These are phyloP conservation scores for Millerozyma acaciae DNA, from an alignment of 805 yeast genomes.

Conservation along the genomic window DNA sequence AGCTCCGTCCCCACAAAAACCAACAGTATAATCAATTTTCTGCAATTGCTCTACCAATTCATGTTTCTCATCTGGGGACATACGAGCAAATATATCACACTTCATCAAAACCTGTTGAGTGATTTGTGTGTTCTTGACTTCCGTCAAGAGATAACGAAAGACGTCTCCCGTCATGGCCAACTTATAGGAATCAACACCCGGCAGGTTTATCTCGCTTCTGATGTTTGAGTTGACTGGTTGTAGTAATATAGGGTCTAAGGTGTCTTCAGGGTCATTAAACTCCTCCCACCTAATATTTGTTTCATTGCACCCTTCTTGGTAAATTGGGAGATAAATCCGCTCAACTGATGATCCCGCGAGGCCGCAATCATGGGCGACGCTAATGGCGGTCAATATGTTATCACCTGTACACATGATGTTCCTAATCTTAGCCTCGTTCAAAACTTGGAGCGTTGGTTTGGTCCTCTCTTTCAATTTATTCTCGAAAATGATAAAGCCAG, in stretches of 20 bases:
- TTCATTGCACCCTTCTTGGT: slow-evolving; percentile 36
- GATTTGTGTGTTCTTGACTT: slow-evolving; percentile 34
- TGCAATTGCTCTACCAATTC: slow-evolving; percentile 89
- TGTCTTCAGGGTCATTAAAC: slow-evolving; percentile 52
- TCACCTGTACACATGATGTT: slow-evolving; percentile 98
- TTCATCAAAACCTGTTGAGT: slow-evolving; percentile 61
- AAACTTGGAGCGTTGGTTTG: slow-evolving; percentile 50
- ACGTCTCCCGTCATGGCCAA: slow-evolving; percentile 92
- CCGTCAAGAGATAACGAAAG: slow-evolving; percentile 71
- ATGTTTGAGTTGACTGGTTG: slow-evolving; percentile 36
- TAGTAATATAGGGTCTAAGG: slow-evolving; percentile 63
- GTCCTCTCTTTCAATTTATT: slow-evolving; percentile 80
- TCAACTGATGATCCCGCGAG: slow-evolving; percentile 45
- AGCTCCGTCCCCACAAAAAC: slow-evolving; percentile 99
- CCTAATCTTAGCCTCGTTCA: slow-evolving; percentile 68
- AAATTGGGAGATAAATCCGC: slow-evolving; percentile 52
- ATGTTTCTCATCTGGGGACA: slow-evolving; percentile 99
- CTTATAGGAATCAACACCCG: slow-evolving; percentile 35
- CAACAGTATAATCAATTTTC: slow-evolving; percentile 82
- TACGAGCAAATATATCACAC: slow-evolving; percentile 83
- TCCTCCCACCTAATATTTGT: slow-evolving; percentile 63
- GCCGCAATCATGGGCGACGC: slow-evolving; percentile 85
- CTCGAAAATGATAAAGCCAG: slow-evolving; percentile 91
- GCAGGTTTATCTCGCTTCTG: background rate
- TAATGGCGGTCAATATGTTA: slow-evolving; percentile 87